A percentile compares a stretch with the other conserved stretches of the same genome.
Evolutionary conservation across 495 filamentous ascomycete genomes (phyloP).

Genomic region (Penicillium manginii): DNA sequence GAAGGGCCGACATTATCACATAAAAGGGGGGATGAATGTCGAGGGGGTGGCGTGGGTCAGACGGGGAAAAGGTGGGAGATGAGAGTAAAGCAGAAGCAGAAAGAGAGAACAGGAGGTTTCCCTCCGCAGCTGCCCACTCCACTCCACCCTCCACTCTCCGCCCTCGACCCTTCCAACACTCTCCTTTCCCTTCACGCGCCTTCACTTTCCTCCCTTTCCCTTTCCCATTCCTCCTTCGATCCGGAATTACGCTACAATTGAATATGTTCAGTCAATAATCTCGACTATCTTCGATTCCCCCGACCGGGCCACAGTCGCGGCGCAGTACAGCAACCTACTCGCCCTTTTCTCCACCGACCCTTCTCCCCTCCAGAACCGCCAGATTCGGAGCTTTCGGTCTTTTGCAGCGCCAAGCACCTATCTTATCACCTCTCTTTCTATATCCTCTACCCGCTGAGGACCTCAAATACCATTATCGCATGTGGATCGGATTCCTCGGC

Average conservation of each 20-base stretch:
- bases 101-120: constrained; percentile 22
- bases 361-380: constrained; percentile 9
- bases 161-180: too few species aligned
- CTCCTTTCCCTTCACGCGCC: too few species aligned
- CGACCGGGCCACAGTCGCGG: constrained; percentile 21
- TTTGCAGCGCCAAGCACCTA: background rate
- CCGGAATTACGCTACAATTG: constrained; percentile 4
- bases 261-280: constrained; percentile 26
- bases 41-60: constrained; percentile 10
- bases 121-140: constrained; percentile 26
- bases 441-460: background rate
- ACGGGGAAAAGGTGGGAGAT: constrained; percentile 19
- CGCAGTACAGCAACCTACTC: constrained; percentile 21
- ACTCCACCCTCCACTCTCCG: constrained; percentile 28
- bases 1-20: constrained; percentile 38
- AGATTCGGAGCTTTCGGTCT: background rate
- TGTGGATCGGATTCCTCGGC: constrained; percentile 21
- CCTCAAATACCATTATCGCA: constrained; percentile 8
- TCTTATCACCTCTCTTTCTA: constrained; percentile 1
- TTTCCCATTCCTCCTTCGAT: constrained; percentile 16
- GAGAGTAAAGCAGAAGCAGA: constrained; percentile 6
- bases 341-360: constrained; percentile 24
- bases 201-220: constrained; percentile 7
- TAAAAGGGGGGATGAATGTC: constrained; percentile 6
- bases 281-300: constrained; percentile 18